Percentiles rank a stretch among this genome's conserved stretches.
phyloP scores from a whole-genome alignment of 192 early-diverging fungal genomes.

The Diversispora epigaea region DNA sequence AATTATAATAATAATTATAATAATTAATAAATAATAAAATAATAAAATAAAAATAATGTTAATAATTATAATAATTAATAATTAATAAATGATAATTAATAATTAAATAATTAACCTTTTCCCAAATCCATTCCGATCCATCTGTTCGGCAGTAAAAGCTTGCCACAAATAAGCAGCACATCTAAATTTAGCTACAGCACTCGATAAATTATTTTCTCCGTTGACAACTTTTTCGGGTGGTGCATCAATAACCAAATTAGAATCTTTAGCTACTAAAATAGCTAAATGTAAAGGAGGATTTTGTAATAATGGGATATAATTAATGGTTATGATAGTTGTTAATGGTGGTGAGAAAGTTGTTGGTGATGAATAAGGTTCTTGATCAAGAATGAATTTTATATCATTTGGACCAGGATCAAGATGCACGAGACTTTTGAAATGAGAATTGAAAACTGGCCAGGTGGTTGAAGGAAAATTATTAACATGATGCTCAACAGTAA shows the following conservation, averaged over 20 bases:
- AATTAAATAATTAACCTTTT: constrained; percentile 30
- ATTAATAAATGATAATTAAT: neutral
- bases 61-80: neutral
- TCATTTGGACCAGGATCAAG: constrained; percentile 55
- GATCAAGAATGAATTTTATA: constrained; percentile 52
- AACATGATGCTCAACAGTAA: constrained; percentile 33
- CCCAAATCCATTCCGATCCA: constrained; percentile 67
- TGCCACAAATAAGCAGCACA: constrained; percentile 72
- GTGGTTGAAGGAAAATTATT: constrained; percentile 48
- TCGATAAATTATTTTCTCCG: constrained; percentile 47
- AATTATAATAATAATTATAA: too few relatives aligned
- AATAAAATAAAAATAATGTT: neutral
- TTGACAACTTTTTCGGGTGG: constrained; percentile 52
- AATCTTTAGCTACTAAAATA: constrained; percentile 59
- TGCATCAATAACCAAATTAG: constrained; percentile 56
- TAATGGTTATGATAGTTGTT: constrained; percentile 40
- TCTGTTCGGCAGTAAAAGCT: constrained; percentile 68
- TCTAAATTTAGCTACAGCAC: constrained; percentile 56
- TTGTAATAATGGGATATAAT: constrained; percentile 51
- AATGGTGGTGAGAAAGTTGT: neutral
- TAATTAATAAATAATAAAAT: too few relatives aligned
- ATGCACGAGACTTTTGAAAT: constrained; percentile 62
- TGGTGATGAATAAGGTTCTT: constrained; percentile 27
- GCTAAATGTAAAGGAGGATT: constrained; percentile 60
- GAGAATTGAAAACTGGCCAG: constrained; percentile 55